Evolutionary conservation across 208 protist species (phyloP).

Genomic region (Acanthamoeba sp.): DNA sequence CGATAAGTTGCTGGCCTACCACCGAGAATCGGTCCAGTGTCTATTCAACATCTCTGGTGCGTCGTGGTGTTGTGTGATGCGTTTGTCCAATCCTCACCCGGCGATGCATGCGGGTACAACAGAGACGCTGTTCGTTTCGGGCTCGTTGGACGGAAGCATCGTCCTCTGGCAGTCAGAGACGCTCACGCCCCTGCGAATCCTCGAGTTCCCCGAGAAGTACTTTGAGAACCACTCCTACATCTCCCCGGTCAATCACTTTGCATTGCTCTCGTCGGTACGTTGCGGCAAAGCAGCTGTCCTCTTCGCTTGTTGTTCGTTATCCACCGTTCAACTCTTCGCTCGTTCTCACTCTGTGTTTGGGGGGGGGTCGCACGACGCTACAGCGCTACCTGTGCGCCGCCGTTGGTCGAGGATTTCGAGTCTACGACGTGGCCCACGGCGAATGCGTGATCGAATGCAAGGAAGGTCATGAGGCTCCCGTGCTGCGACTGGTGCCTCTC

Average conservation of each 20-base stretch:
- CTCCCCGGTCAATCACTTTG: conserved; percentile 57
- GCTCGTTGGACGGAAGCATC: conserved; percentile 56
- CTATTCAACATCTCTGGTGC: conserved; percentile 20
- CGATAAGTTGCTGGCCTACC: conserved; percentile 64
- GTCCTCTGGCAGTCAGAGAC: conserved; percentile 71
- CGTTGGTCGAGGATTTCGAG: conserved; percentile 42
- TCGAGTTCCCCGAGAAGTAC: conserved; percentile 67
- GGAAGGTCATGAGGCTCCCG: conserved; percentile 40
- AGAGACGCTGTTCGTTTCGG: conserved; percentile 61
- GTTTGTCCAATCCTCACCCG: too few relatives aligned
- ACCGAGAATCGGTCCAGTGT: conserved; percentile 66
- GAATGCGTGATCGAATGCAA: conserved; percentile 49
- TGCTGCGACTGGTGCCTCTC: conserved; percentile 27
- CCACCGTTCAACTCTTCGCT: background rate
- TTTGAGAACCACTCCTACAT: conserved; percentile 41
- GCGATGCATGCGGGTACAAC: background rate
- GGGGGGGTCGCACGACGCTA: background rate
- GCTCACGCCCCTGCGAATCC: conserved; percentile 1
- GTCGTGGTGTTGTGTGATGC: too few relatives aligned
- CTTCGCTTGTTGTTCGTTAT: background rate
- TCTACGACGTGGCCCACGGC: conserved; percentile 55
- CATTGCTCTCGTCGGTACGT: conserved; percentile 1
- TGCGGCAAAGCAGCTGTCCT: background rate
- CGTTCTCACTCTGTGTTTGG: background rate
- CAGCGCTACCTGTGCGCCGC: conserved; percentile 44